Conservation (phyloP, 1,139 yeast species). For the Hemisphaericaspora lyxosophila region DNA sequence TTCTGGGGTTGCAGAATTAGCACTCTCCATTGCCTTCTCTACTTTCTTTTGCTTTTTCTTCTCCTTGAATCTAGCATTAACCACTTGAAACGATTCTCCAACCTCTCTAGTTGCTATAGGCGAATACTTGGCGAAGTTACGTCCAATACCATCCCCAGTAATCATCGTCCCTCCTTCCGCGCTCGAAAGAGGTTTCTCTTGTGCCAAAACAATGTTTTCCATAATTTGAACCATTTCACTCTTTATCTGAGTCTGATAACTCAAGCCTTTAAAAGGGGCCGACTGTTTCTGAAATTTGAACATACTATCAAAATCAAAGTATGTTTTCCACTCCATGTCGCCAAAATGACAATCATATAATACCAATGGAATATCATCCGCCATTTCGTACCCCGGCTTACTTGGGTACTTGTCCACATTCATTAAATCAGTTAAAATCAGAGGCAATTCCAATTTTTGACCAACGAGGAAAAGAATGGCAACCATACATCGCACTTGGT, state of each 20-base stretch:
- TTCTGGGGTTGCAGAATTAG: background rate
- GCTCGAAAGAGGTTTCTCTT: conserved; percentile 6
- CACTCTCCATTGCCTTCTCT: conserved; percentile 4
- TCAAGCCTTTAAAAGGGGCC: conserved; percentile 30
- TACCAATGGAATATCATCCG: conserved; percentile 86
- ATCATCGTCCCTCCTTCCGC: conserved; percentile 31
- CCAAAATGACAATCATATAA: conserved; percentile 83
- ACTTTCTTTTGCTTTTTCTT: conserved; percentile 31
- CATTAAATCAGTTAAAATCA: conserved; percentile 56
- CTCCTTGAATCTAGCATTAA: conserved; percentile 62
- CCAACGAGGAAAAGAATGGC: conserved; percentile 81
- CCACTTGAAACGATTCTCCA: conserved; percentile 60
- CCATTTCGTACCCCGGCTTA: conserved; percentile 86
- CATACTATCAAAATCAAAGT: conserved; percentile 19
- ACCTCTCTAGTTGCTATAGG: conserved; percentile 59
- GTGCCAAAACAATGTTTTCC: conserved; percentile 20
- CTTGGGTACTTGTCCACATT: conserved; percentile 59
- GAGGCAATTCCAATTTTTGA: conserved; percentile 66
- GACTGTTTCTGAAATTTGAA: conserved; percentile 22
- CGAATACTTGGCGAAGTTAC: conserved; percentile 53
- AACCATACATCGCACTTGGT: conserved; percentile 95
- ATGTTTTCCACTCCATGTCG: conserved; percentile 63
- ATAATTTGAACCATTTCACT: conserved; percentile 34
- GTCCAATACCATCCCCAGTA: conserved; percentile 73
- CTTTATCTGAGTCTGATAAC: conserved; percentile 37